These are phyloP conservation scores for Arthrobotrys entomopaga DNA, from an alignment of 2,329 filamentous ascomycete genomes.

Conservation along the genomic window DNA sequence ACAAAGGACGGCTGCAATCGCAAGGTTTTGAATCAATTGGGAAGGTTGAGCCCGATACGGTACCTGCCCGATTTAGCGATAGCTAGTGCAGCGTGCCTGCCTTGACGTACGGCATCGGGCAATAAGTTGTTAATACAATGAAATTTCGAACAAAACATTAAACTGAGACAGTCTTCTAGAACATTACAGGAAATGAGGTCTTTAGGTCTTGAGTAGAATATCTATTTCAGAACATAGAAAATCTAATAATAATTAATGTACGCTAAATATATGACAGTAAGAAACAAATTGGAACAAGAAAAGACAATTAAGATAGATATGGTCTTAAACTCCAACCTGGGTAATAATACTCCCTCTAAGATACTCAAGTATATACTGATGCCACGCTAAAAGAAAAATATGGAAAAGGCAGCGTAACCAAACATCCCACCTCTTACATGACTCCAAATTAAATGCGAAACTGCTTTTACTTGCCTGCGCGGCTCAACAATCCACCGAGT, in stretches of 20 bases:
- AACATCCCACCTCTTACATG: neutral
- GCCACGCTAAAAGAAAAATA: conserved; percentile 19
- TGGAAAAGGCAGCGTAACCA: neutral
- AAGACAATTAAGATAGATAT: neutral
- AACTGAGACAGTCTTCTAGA: conserved; percentile 11
- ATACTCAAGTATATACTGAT: neutral
- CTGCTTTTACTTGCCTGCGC: conserved; percentile 27
- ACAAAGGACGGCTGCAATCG: neutral
- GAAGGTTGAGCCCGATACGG: conserved; percentile 32
- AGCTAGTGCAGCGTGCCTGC: conserved; percentile 5
- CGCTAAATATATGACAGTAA: neutral
- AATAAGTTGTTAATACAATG: neutral
- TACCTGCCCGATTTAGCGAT: conserved; percentile 43
- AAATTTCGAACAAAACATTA: neutral
- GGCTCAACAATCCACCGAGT: conserved; percentile 42
- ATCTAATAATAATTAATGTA: no score
- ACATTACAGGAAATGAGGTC: neutral
- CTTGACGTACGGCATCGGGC: neutral
- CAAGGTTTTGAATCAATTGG: conserved; percentile 19
- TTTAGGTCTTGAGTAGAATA: neutral
- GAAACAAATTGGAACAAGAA: conserved; percentile 1
- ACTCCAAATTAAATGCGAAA: neutral
- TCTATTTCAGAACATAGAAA: no score
- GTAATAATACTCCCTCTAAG: conserved; percentile 8
- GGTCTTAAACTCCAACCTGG: neutral